Conservation (phyloP, 2,329 filamentous ascomycete genomes). For the Ascochyta fabae region DNA sequence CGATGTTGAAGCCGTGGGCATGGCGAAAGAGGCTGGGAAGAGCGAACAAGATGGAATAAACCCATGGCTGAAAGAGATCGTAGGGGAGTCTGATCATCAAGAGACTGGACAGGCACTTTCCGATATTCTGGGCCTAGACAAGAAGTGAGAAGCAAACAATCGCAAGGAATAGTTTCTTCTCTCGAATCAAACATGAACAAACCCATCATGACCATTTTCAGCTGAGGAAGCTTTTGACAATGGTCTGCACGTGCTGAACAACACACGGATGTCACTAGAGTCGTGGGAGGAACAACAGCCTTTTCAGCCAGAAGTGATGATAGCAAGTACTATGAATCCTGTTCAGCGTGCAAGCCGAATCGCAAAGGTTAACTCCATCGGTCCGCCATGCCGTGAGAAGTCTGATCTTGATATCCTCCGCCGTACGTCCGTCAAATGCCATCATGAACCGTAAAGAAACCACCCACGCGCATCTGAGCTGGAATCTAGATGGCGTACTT, state of each 20-base stretch:
- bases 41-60: neutral
- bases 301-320: slow-evolving; percentile 41
- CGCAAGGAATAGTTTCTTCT: neutral
- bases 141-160: neutral
- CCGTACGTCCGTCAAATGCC: slow-evolving; percentile 27
- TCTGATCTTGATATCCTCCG: slow-evolving; percentile 31
- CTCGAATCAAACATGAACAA: neutral
- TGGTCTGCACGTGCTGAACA: neutral
- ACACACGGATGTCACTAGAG: neutral
- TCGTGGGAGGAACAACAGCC: slow-evolving; percentile 21
- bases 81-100: neutral
- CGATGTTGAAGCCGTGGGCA: neutral
- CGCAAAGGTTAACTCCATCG: slow-evolving; percentile 38
- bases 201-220: neutral
- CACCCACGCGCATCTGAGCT: slow-evolving; percentile 21
- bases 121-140: neutral
- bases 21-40: neutral
- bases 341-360: slow-evolving; percentile 38
- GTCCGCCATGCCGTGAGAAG: slow-evolving; percentile 38
- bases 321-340: slow-evolving; percentile 43
- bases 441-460: slow-evolving; percentile 37
- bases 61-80: slow-evolving; percentile 1
- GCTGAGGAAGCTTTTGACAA: neutral
- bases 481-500: slow-evolving; percentile 88
- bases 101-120: neutral